These are phyloP conservation scores for Hibiscus mutabilis DNA, from an alignment of 345 rosid species.

Conservation along the genomic window DNA sequence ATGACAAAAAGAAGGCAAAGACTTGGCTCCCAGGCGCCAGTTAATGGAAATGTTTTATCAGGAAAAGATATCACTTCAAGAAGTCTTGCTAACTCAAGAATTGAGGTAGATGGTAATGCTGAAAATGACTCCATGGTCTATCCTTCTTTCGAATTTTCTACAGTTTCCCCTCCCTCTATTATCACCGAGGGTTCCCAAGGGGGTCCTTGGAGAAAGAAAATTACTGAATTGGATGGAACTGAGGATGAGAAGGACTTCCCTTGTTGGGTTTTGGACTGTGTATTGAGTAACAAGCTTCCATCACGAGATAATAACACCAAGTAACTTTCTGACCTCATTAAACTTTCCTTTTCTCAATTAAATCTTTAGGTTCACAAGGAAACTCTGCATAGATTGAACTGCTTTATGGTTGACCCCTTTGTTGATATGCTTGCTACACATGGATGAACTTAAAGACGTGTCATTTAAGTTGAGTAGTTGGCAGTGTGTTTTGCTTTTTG, in stretches of 20 bases:
- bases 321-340: constrained; percentile 33
- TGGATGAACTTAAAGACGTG: neutral
- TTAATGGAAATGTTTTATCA: constrained; percentile 63
- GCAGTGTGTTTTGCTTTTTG: neutral
- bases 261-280: constrained; percentile 90
- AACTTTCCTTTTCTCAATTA: constrained; percentile 7
- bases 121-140: constrained; percentile 76
- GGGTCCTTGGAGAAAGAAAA: constrained; percentile 95
- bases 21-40: constrained; percentile 53
- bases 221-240: constrained; percentile 73
- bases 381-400: neutral
- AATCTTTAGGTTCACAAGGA: neutral
- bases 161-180: constrained; percentile 79
- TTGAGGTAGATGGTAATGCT: constrained; percentile 58
- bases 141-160: constrained; percentile 86
- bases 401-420: neutral
- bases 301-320: constrained; percentile 78
- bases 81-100: constrained; percentile 51
- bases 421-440: neutral
- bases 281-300: constrained; percentile 80
- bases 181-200: constrained; percentile 98
- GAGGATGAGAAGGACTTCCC: constrained; percentile 97
- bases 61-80: constrained; percentile 58
- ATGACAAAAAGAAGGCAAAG: constrained; percentile 73
- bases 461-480: neutral